phyloP scores from a whole-genome alignment of 306 rosid species.

The Betula pendula region DNA sequence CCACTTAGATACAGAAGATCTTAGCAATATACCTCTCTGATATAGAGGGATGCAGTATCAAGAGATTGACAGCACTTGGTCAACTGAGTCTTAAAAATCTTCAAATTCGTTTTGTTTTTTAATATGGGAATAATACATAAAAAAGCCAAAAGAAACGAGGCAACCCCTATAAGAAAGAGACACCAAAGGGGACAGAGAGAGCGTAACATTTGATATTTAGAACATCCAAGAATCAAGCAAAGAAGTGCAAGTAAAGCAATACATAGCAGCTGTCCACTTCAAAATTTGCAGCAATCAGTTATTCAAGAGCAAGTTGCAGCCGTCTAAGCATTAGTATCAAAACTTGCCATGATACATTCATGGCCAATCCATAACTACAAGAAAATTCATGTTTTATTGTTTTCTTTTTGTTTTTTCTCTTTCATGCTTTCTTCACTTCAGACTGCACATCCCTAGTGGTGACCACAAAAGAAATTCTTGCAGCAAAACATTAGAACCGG shows the following conservation, averaged over 20 bases:
- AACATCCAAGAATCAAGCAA: neutral
- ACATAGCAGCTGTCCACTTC: neutral
- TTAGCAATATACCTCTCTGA: neutral
- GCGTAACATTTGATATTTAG: neutral
- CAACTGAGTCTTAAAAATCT: neutral
- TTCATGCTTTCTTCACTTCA: neutral
- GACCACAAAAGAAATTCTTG: neutral
- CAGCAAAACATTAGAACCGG: neutral
- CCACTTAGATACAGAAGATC: neutral
- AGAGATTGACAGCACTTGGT: neutral
- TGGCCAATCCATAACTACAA: too few species aligned
- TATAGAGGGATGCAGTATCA: neutral
- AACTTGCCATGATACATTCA: neutral
- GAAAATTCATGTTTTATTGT: too few species aligned
- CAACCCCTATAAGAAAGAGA: neutral
- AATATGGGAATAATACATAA: neutral
- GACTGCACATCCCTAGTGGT: neutral
- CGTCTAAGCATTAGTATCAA: neutral
- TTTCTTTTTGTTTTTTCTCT: neutral
- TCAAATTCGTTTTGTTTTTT: neutral
- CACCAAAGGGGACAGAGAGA: neutral
- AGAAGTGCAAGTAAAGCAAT: neutral
- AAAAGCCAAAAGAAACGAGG: neutral
- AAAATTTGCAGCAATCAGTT: neutral
- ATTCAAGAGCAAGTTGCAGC: neutral